Evolutionary conservation across 179 eudicot genomes (phyloP), one percentile per base, ranked within the genome.

Genomic region (Nepenthes alata): DNA sequence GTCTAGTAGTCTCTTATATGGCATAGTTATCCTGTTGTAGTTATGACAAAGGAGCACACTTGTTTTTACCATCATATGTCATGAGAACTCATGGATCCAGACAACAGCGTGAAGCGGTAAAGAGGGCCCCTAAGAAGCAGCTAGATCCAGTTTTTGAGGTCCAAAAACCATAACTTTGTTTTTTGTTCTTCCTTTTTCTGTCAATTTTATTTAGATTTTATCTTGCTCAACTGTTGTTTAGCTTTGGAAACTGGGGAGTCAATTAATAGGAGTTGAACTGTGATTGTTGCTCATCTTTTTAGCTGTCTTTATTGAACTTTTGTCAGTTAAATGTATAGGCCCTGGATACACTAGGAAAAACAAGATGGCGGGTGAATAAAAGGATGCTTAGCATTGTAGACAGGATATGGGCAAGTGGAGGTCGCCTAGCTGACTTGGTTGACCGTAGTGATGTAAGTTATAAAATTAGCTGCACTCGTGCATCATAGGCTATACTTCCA

Each of bases 51-150:
- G 95, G 95, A 60, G 95, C 84, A 35, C 71, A 87, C 74, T 66
- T 87, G 53, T 83, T 71, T 75, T 72, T 85, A 55, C 88, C 86
- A 13, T 87, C 95, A 38, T 80, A 72, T 75, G 74, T 87, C 48
- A 87, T 87, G 95, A 84, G 95, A 53, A 79, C 80, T 38, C 90
- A 77, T 73, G 95, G 95, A 67, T 72, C 88, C 25, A 85, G 69
- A 61, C 84, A 84, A 70, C 95, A 82, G 68, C 83, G 95, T 47
- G 88, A 87, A 67, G 81, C 81, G 13, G 67, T 87, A 14, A 77
- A 65, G 68, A 80, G 67, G 74, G 67, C 79, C 55, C 81, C 85
- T 3, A 58, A 15, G 61, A 71, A 78, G 62, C 85, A 87, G 68
- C 64, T 87, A 60, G 57, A 65, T 55, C 80, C 76, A 54, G 81